These are phyloP conservation scores for Talaromyces adpressus DNA, from an alignment of 495 filamentous ascomycete species.

Conservation along the genomic window DNA sequence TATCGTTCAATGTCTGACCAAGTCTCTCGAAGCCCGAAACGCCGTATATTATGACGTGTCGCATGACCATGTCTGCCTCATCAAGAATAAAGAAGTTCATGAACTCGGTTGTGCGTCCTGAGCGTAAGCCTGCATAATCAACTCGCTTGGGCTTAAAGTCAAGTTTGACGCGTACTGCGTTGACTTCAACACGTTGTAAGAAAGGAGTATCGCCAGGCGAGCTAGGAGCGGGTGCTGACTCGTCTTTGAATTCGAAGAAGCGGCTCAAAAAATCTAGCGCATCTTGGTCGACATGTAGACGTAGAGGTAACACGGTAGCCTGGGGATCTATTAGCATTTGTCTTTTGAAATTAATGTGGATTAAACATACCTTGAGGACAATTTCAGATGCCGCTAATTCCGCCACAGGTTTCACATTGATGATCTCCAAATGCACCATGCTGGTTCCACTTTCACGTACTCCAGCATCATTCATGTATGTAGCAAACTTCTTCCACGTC, in stretches of 20 bases:
- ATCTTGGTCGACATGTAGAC: slow-evolving; percentile 96
- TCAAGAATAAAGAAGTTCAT: slow-evolving; percentile 99
- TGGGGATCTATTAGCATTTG: slow-evolving; percentile 21
- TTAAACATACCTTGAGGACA: slow-evolving; percentile 60
- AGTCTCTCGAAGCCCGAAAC: slow-evolving; percentile 84
- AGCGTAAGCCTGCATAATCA: slow-evolving; percentile 89
- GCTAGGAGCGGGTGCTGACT: slow-evolving; percentile 43
- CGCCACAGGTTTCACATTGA: slow-evolving; percentile 78
- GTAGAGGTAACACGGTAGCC: slow-evolving; percentile 76
- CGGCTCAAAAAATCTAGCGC: slow-evolving; percentile 94
- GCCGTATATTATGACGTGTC: slow-evolving; percentile 87
- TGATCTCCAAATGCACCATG: slow-evolving; percentile 84
- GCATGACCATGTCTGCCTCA: slow-evolving; percentile 75
- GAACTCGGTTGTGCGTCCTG: slow-evolving; percentile 96
- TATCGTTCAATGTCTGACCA: slow-evolving; percentile 81
- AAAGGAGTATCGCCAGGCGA: slow-evolving; percentile 71
- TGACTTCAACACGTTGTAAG: slow-evolving; percentile 82
- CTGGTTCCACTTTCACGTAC: slow-evolving; percentile 74
- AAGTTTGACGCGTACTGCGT: slow-evolving; percentile 71
- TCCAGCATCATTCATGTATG: slow-evolving; percentile 81
- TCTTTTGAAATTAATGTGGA: neutral
- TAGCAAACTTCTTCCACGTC: slow-evolving; percentile 97
- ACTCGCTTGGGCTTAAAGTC: slow-evolving; percentile 98
- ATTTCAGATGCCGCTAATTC: slow-evolving; percentile 85
- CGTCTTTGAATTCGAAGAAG: slow-evolving; percentile 97